A percentile compares a stretch with the other conserved stretches of the same genome.
Evolutionary conservation across 1,284 basidiomycete species (phyloP).

Genomic region (Trametes polyzona): DNA sequence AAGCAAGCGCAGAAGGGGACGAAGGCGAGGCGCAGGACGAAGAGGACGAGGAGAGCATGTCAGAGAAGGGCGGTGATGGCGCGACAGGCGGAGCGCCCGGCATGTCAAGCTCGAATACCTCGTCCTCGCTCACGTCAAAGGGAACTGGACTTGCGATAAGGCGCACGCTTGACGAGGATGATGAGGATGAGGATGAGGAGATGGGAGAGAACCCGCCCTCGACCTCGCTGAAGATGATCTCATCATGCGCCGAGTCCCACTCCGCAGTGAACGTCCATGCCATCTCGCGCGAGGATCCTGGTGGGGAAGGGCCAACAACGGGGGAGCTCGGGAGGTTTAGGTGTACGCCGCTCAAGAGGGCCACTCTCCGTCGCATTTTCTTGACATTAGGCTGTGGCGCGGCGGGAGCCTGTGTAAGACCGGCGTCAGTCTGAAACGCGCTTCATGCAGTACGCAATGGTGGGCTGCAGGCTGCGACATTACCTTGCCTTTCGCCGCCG

Average conservation of each 20-base stretch:
- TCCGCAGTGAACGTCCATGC: slow-evolving; percentile 39
- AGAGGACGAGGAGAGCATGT: slow-evolving; percentile 13
- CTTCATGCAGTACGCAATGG: background rate
- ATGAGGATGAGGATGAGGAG: slow-evolving; percentile 12
- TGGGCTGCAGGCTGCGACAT: background rate
- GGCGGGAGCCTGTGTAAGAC: slow-evolving; percentile 5
- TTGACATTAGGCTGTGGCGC: slow-evolving; percentile 33
- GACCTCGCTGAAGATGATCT: slow-evolving; percentile 36
- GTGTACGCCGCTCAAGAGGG: slow-evolving; percentile 32
- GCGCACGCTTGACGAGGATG: slow-evolving; percentile 16
- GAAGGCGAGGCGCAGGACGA: slow-evolving; percentile 9
- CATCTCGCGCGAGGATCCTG: slow-evolving; percentile 29
- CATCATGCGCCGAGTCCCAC: slow-evolving; percentile 33
- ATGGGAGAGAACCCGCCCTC: slow-evolving; percentile 11
- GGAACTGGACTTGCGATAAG: slow-evolving; percentile 30
- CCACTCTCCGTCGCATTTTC: slow-evolving; percentile 36
- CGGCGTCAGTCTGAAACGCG: slow-evolving; percentile 1
- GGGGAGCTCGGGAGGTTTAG: slow-evolving; percentile 33
- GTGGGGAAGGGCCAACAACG: slow-evolving; percentile 24
- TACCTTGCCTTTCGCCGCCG: slow-evolving; percentile 19
- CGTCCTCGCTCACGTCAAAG: slow-evolving; percentile 32
- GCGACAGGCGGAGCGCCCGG: slow-evolving; percentile 11
- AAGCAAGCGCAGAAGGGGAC: slow-evolving; percentile 18
- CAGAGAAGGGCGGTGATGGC: slow-evolving; percentile 12
- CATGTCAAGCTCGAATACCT: slow-evolving; percentile 26